Base-by-base conservation (phyloP, 164 flowering plant genomes). In the Aristolochia contorta region DNA sequence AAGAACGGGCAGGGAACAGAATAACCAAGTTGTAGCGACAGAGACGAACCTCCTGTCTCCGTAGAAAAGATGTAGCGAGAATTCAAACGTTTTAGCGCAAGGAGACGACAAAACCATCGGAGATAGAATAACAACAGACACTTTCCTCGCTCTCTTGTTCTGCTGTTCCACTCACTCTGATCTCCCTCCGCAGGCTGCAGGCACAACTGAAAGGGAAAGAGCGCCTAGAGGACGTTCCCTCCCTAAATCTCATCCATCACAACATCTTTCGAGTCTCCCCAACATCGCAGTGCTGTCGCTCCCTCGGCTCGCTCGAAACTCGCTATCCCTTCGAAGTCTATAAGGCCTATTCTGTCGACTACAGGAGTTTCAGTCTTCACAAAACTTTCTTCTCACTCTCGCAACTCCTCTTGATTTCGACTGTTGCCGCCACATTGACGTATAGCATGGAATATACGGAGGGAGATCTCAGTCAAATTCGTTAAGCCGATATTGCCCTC, bases 141-240 rank as follows among this genome's bases (percentile, higher is more conserved):
- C 5, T 48, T 48, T 5, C 15, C 52, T 48, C 18, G 18, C 18
- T 18, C 52, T 48, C 18, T 48, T 1, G 19, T 48, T 15, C 16
- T 48, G 19, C 15, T 48, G n/a, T 12, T 20, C 20, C 18, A 10
- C 16, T 20, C 52, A 16, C 52, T 48, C 0, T 50, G 54, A 50
- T 22, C 43, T 37, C 43, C 10, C 10, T 37, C 30, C 30, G 43
- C 43, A n/a, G n/a, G n/a, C n/a, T n/a, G 12, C 5, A 37, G 43
- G 43, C 43, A 37, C 7, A 50, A 50, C 54, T 50, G 54, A 1
- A 16, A 50, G 21, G 54, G 54, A 50, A 50, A 18, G 22, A 10
- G 22, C 21, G 52, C 20, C 54, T 50, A 50, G 23, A 50, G 54
- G 54, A 50, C 20, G 54, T n/a, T 50, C 54, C 54, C 54, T 50